Evolutionary conservation across 805 yeast genomes (phyloP), one percentile per base, ranked within the genome.

Genomic region (Monosporozyma solicola): DNA sequence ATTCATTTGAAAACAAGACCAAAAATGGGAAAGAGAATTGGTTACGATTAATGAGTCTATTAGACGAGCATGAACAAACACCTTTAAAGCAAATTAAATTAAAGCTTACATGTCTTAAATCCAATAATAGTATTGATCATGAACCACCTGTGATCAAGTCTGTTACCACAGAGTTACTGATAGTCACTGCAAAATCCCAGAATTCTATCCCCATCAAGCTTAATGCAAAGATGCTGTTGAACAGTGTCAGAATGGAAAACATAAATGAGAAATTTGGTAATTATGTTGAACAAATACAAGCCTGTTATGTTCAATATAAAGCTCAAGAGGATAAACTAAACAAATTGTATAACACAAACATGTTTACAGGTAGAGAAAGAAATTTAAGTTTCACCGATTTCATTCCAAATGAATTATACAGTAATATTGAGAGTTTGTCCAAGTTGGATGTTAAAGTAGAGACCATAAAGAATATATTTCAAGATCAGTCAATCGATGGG

Each of bases 181-280:
- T 61, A n/a, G 55, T 70, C 11, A 71, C 72, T 13, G 61, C 62
- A 4, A 64, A 53, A 49, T 70, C 75, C 0, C 60, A 57, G 6
- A 54, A 61, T 25, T 64, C 72, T 3, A 70, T 74, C 29, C 78
- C 79, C 13, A 59, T 74, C 11, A 66, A 66, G 47, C 51, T 74
- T 11, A 69, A 71, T n/a, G 53, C 68, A 1, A 67, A 63, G 43
- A 47, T 66, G 11, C 55, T 69, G n/a, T 39, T 61, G 35, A 57
- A 62, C 37, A 53, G 58, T n/a, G 54, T 56, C 3, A 60, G 59
- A 35, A 49, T 66, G 20, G 35, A 53, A 1, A 49, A 51, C 3
- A 55, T 71, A 6, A 60, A 57, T 33, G 49, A 45, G 8, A 59
- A 54, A 7, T 69, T 69, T 33, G 27, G 53, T 4, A 47, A 39